Percentiles rank a stretch among this genome's conserved stretches.
These are phyloP conservation scores for Gastrodia elata DNA, from an alignment of 106 monocot genomes.

Conservation along the genomic window DNA sequence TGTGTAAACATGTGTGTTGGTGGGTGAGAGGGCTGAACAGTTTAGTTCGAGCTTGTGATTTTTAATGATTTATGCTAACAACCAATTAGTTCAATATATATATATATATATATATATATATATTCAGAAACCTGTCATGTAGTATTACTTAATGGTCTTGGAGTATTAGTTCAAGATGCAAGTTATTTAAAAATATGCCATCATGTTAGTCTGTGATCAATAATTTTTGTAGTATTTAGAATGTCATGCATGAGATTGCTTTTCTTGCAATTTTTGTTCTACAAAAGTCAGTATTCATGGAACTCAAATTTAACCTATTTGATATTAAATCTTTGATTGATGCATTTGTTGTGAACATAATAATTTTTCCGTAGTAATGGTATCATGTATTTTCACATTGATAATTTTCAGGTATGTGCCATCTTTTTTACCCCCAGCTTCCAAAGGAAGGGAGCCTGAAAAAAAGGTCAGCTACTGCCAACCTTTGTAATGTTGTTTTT, in stretches of 20 bases:
- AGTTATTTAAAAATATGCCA: neutral
- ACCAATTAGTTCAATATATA: too few relatives aligned
- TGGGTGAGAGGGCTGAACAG: too few relatives aligned
- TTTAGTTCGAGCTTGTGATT: too few relatives aligned
- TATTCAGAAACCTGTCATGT: neutral
- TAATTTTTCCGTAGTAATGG: neutral
- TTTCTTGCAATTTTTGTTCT: neutral
- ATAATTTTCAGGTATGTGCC: conserved; percentile 81
- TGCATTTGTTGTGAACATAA: neutral
- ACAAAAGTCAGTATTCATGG: neutral
- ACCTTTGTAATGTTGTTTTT: neutral
- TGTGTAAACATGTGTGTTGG: too few relatives aligned
- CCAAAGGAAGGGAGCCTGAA: conserved; percentile 72
- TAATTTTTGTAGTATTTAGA: neutral
- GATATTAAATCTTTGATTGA: neutral
- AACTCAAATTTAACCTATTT: neutral
- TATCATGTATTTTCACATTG: neutral
- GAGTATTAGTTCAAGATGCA: neutral
- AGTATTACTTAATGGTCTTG: neutral
- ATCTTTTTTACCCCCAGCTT: conserved; percentile 86
- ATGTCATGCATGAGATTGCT: neutral
- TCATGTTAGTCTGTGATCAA: neutral
- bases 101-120: neutral
- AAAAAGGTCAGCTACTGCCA: conserved; percentile 49
- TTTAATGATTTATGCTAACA: too few relatives aligned